Evolutionary conservation across 2,329 filamentous ascomycete genomes (phyloP).

Genomic region (Bipolaris bicolor): DNA sequence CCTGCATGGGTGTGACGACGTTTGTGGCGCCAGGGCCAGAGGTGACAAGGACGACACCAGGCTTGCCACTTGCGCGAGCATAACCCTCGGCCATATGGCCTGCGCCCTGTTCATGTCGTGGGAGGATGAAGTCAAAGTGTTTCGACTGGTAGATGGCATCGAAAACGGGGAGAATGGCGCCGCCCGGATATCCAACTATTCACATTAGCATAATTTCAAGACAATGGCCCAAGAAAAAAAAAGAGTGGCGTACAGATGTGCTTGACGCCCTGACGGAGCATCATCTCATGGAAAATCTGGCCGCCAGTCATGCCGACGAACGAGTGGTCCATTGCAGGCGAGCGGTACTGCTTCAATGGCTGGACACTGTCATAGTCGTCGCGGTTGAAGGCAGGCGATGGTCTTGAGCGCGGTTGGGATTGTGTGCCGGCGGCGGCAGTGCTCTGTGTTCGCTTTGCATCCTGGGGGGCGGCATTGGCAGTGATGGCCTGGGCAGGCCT

Average conservation of each 20-base stretch:
- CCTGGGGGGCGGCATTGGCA: constrained; percentile 45
- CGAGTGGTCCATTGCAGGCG: constrained; percentile 60
- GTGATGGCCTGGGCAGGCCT: constrained; percentile 42
- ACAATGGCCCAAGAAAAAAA: background rate
- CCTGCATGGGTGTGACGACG: constrained; percentile 93
- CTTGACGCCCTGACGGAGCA: constrained; percentile 89
- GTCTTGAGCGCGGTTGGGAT: constrained; percentile 35
- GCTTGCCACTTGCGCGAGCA: constrained; percentile 89
- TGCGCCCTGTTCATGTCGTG: constrained; percentile 95
- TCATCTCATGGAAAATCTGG: constrained; percentile 99
- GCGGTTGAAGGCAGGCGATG: constrained; percentile 59
- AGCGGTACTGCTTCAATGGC: constrained; percentile 54
- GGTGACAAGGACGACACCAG: constrained; percentile 94
- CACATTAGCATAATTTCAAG: constrained; percentile 19
- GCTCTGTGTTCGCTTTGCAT: constrained; percentile 52
- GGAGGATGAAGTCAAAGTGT: constrained; percentile 95
- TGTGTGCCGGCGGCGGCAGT: constrained; percentile 50
- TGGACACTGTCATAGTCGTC: constrained; percentile 53
- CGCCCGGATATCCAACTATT: constrained; percentile 77
- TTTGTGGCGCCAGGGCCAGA: constrained; percentile 97
- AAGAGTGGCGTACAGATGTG: constrained; percentile 75
- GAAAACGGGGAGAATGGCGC: constrained; percentile 96
- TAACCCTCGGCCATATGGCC: constrained; percentile 99
- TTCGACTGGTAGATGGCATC: constrained; percentile 98
- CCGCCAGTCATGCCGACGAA: constrained; percentile 96